These are phyloP conservation scores for Apiotrichum montevideense DNA, from an alignment of 1,284 basidiomycete species.

Conservation along the genomic window DNA sequence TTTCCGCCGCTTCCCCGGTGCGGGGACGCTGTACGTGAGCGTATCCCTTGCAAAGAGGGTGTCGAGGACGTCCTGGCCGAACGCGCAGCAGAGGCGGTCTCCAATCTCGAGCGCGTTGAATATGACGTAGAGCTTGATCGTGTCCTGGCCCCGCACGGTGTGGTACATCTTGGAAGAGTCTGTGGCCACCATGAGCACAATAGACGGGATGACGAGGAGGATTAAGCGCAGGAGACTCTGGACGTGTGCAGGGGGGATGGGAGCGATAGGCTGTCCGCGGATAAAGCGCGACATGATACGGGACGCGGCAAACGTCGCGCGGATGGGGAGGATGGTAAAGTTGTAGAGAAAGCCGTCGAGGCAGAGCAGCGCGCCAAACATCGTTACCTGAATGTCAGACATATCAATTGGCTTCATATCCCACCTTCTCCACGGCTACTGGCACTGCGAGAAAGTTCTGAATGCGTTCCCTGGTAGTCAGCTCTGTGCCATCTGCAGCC, in stretches of 20 bases:
- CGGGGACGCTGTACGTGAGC: constrained; percentile 16
- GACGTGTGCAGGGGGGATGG: constrained; percentile 35
- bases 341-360: constrained; percentile 97
- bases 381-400: constrained; percentile 50
- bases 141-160: constrained; percentile 95
- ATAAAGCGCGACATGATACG: constrained; percentile 50
- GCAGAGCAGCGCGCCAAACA: constrained; percentile 89
- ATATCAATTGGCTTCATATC: too few relatives aligned
- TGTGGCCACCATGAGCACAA: constrained; percentile 72
- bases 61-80: constrained; percentile 95
- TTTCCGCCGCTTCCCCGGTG: constrained; percentile 29
- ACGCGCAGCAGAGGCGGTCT: constrained; percentile 89
- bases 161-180: constrained; percentile 99
- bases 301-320: constrained; percentile 63
- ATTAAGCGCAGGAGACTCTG: constrained; percentile 63
- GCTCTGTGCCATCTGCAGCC: background rate
- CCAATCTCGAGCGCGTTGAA: constrained; percentile 99
- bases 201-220: constrained; percentile 68
- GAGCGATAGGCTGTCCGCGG: constrained; percentile 15
- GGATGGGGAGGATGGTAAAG: constrained; percentile 94
- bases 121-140: constrained; percentile 97
- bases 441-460: constrained; percentile 94
- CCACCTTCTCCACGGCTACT: constrained; percentile 80
- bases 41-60: constrained; percentile 92
- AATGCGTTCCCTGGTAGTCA: constrained; percentile 70